phyloP scores from a whole-genome alignment of 208 protist genomes.

The Acanthamoeba comandoni region DNA sequence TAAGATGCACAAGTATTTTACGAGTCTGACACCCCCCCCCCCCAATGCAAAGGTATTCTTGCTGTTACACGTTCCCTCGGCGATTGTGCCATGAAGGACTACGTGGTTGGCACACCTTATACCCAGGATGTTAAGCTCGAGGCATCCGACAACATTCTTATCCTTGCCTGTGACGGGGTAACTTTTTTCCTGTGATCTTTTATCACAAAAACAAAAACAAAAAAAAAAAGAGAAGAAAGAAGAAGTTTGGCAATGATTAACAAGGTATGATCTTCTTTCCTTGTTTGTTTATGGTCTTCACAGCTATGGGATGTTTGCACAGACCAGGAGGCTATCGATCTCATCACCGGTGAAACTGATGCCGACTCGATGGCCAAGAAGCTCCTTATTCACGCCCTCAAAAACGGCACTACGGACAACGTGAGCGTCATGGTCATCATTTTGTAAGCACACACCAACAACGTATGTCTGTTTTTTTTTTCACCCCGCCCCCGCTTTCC shows the following conservation, averaged over 20 bases:
- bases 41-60: conserved; percentile 70
- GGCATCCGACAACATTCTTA: conserved; percentile 17
- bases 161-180: conserved; percentile 70
- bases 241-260: not conserved
- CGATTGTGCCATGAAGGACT: conserved; percentile 73
- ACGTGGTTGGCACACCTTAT: conserved; percentile 48
- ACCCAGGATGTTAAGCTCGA: conserved; percentile 53
- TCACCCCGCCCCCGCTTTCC: not conserved
- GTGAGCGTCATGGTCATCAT: conserved; percentile 71
- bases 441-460: too few relatives aligned
- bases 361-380: conserved; percentile 55
- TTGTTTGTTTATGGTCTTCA: not conserved
- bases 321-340: conserved; percentile 59
- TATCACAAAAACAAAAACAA: too few relatives aligned
- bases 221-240: too few relatives aligned
- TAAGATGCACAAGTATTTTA: too few relatives aligned
- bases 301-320: conserved; percentile 70
- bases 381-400: conserved; percentile 69
- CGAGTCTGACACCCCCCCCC: too few relatives aligned
- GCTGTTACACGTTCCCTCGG: conserved; percentile 62
- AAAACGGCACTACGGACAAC: conserved; percentile 71
- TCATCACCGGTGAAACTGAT: conserved; percentile 36
- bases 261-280: conserved; percentile 34
- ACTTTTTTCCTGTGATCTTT: too few relatives aligned
- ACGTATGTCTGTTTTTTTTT: too few relatives aligned